Evolutionary conservation across 2,329 filamentous ascomycete genomes (phyloP).

Genomic region (Metarhizium brunneum): DNA sequence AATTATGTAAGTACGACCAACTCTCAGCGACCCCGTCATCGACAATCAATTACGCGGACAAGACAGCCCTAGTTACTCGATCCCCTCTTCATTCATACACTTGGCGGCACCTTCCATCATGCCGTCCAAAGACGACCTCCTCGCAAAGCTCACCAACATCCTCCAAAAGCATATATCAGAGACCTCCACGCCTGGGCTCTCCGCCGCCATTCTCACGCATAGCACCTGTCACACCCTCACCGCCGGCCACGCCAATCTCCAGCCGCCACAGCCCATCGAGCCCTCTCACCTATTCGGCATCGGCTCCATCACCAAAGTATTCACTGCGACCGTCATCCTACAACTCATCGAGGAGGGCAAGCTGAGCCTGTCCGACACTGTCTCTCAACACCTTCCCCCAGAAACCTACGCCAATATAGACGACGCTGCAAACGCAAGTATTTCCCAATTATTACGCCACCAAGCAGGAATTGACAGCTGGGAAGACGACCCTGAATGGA

Average conservation of each 20-base stretch:
- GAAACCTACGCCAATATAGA: slow-evolving; percentile 6
- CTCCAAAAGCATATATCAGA: not conserved
- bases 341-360: slow-evolving; percentile 10
- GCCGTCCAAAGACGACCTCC: not conserved
- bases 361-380: slow-evolving; percentile 5
- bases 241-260: slow-evolving; percentile 1
- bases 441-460: slow-evolving; percentile 6
- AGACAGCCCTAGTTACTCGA: too few relatives aligned
- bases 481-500: slow-evolving; percentile 9
- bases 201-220: slow-evolving; percentile 4
- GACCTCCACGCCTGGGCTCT: slow-evolving; percentile 4
- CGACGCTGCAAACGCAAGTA: slow-evolving; percentile 4
- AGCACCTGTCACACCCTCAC: slow-evolving; percentile 3
- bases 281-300: slow-evolving; percentile 8
- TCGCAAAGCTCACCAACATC: not conserved
- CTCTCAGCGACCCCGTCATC: too few relatives aligned
- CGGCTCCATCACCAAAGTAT: slow-evolving; percentile 11
- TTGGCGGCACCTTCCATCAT: not conserved
- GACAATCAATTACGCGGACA: too few relatives aligned
- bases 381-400: slow-evolving; percentile 2
- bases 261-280: slow-evolving; percentile 1
- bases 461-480: slow-evolving; percentile 9
- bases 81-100: too few relatives aligned
- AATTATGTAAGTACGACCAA: too few relatives aligned
- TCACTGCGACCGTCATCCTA: slow-evolving; percentile 7